phyloP scores from a whole-genome alignment of 257 asterid species.

The Eucommia ulmoides region DNA sequence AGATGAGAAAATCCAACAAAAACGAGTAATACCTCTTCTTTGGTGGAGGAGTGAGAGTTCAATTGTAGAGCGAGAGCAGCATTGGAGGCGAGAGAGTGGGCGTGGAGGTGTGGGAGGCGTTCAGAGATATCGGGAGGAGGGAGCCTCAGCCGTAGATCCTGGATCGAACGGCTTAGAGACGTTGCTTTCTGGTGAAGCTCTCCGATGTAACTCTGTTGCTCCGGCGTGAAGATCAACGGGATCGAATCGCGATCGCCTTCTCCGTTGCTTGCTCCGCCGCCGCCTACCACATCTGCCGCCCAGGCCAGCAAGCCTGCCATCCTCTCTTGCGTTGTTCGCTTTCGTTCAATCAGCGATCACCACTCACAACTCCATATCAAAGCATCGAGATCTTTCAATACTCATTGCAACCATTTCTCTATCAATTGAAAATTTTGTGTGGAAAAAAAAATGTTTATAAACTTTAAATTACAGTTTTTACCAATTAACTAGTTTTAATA shows the following conservation, averaged over 20 bases:
- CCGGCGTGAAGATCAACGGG: constrained; percentile 71
- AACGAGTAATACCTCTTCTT: constrained; percentile 73
- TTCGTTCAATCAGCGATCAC: too few relatives aligned
- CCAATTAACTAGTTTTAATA: too few relatives aligned
- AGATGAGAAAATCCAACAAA: too few relatives aligned
- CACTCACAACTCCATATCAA: too few relatives aligned
- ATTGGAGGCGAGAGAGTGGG: constrained; percentile 88
- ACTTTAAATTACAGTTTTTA: too few relatives aligned
- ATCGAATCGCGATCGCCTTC: constrained; percentile 50
- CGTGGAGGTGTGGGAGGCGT: constrained; percentile 92
- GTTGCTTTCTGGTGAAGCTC: constrained; percentile 55
- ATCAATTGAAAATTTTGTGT: too few relatives aligned
- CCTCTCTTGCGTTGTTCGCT: background rate
- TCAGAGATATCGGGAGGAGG: constrained; percentile 95
- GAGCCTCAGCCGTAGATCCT: constrained; percentile 80
- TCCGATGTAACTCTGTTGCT: constrained; percentile 54
- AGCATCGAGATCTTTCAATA: too few relatives aligned
- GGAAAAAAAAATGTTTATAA: too few relatives aligned
- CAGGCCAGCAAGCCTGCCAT: constrained; percentile 98
- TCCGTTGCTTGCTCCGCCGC: constrained; percentile 40
- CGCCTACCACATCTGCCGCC: constrained; percentile 98
- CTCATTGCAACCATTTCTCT: too few relatives aligned
- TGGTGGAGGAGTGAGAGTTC: constrained; percentile 89
- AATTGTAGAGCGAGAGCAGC: constrained; percentile 83
- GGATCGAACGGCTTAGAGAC: constrained; percentile 79